These are phyloP conservation scores for Clarkia xantiana DNA, from an alignment of 345 rosid genomes.

Conservation along the genomic window DNA sequence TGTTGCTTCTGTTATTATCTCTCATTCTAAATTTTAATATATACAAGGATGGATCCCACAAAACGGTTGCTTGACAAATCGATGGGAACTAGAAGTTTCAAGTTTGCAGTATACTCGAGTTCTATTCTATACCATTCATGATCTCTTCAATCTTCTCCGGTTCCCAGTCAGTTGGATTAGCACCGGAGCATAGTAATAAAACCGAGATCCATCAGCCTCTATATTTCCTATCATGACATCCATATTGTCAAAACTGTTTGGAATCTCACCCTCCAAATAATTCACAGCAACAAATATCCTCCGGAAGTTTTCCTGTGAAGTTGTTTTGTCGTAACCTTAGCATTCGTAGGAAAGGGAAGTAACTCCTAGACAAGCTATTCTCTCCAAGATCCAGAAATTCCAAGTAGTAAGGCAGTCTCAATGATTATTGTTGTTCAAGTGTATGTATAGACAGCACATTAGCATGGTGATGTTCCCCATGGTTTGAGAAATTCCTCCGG, in stretches of 20 bases:
- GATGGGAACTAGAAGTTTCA: constrained; percentile 7
- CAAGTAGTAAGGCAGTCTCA: too few relatives aligned
- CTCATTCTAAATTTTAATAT: too few relatives aligned
- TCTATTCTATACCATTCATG: background rate
- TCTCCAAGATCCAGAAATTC: constrained; percentile 1
- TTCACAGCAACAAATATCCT: background rate
- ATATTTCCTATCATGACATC: background rate
- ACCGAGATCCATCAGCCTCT: background rate
- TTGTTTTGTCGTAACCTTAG: constrained; percentile 4
- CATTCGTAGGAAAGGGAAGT: background rate
- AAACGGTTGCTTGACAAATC: constrained; percentile 17
- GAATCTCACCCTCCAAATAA: background rate
- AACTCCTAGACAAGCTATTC: constrained; percentile 4
- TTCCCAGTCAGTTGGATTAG: background rate
- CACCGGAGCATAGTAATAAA: too few relatives aligned
- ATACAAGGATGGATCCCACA: constrained; percentile 9
- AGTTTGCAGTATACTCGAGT: background rate
- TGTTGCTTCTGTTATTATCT: too few relatives aligned
- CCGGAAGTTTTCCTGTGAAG: background rate
- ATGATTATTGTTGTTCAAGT: too few relatives aligned
- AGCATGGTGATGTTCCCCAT: too few relatives aligned
- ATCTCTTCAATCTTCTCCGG: background rate
- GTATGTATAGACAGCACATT: too few relatives aligned
- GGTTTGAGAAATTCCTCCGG: too few relatives aligned
- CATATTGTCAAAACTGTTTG: background rate